Evolutionary conservation across 495 filamentous ascomycete genomes (phyloP).

Genomic region (Trypethelium eluteriae): DNA sequence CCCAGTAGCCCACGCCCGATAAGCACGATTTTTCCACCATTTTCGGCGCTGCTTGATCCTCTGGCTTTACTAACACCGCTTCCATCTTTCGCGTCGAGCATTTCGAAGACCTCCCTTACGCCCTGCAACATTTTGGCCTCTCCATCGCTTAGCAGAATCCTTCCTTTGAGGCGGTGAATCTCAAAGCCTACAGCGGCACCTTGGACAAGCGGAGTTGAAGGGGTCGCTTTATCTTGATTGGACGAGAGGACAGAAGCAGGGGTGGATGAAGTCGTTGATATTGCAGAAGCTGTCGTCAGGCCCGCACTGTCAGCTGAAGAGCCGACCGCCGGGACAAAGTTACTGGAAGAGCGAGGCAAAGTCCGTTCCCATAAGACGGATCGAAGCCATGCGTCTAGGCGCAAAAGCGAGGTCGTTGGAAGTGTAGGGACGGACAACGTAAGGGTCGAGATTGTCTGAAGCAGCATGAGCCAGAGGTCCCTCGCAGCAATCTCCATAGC

Average conservation of each 20-base stretch:
- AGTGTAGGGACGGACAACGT: constrained; percentile 57
- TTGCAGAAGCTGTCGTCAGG: background rate
- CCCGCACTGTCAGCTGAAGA: background rate
- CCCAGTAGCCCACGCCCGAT: constrained; percentile 58
- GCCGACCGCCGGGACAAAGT: background rate
- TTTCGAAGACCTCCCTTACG: constrained; percentile 88
- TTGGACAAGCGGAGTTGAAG: background rate
- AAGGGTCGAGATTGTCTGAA: constrained; percentile 79
- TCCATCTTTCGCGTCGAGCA: constrained; percentile 53
- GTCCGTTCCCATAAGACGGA: constrained; percentile 73
- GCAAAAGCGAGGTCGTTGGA: constrained; percentile 42
- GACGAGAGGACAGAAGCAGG: background rate
- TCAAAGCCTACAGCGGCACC: constrained; percentile 44
- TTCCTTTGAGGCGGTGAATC: constrained; percentile 81
- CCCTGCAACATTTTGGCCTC: constrained; percentile 73
- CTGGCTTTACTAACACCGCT: constrained; percentile 23
- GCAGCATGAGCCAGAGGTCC: background rate
- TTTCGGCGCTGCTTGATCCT: constrained; percentile 19
- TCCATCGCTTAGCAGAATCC: constrained; percentile 55
- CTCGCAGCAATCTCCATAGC: background rate
- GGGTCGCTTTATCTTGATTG: background rate
- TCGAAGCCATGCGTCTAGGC: constrained; percentile 74
- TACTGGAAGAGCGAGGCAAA: constrained; percentile 43
- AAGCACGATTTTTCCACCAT: constrained; percentile 63
- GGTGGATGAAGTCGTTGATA: background rate